These are phyloP conservation scores for Nemania sp. DNA, from an alignment of 2,329 filamentous ascomycete genomes.

Conservation along the genomic window DNA sequence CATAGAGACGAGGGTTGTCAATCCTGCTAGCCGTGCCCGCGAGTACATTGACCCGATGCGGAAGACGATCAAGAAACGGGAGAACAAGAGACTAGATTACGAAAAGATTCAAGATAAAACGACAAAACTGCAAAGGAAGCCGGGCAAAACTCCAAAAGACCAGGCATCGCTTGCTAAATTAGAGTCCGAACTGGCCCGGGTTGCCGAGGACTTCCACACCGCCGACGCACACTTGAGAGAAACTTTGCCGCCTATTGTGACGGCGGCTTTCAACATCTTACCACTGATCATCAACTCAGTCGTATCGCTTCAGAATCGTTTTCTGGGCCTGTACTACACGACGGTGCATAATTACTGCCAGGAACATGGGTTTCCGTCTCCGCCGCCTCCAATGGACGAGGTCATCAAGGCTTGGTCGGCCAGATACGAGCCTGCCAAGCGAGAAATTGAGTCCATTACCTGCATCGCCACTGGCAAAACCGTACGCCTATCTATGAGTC, in stretches of 20 bases:
- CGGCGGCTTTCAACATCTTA: conserved; percentile 73
- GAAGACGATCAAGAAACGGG: conserved; percentile 83
- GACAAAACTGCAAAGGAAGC: conserved; percentile 71
- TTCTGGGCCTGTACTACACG: conserved; percentile 80
- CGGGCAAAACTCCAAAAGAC: conserved; percentile 72
- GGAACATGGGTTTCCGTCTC: conserved; percentile 70
- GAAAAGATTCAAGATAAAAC: conserved; percentile 76
- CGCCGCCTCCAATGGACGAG: conserved; percentile 72
- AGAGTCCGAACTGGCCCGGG: conserved; percentile 68
- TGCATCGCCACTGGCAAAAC: conserved; percentile 71
- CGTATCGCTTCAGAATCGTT: conserved; percentile 75
- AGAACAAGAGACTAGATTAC: conserved; percentile 80
- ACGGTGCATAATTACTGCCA: conserved; percentile 74
- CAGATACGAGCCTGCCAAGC: conserved; percentile 65
- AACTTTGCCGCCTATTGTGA: conserved; percentile 72
- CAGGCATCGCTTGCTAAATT: conserved; percentile 72
- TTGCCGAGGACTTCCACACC: conserved; percentile 73
- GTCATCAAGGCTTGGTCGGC: conserved; percentile 69
- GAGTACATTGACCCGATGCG: conserved; percentile 72
- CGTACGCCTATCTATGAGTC: conserved; percentile 54
- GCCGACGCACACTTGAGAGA: conserved; percentile 75
- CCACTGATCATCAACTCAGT: conserved; percentile 72
- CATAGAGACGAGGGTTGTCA: conserved; percentile 72
- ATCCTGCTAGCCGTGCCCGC: conserved; percentile 70
- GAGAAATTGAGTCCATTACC: conserved; percentile 67